phyloP scores from a whole-genome alignment of 768 basidiomycete species.

The Boletus huronensis region DNA sequence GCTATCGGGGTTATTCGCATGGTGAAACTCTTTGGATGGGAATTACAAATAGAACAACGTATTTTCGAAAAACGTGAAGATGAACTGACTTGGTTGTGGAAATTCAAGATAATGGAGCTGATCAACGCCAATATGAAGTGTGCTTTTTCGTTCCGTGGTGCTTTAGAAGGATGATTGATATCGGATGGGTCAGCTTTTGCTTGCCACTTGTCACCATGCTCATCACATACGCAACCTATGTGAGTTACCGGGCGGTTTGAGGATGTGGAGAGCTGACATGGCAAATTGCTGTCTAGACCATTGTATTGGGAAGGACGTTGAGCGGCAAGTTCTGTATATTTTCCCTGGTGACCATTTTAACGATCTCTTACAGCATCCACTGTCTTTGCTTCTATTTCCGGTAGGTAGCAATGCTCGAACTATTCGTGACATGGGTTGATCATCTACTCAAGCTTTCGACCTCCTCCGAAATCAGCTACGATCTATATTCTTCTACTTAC shows the following conservation, averaged over 20 bases:
- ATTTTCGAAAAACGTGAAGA: constrained; percentile 3
- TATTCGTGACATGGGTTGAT: neutral
- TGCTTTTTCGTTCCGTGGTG: neutral
- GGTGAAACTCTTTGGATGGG: constrained; percentile 4
- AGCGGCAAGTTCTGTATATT: neutral
- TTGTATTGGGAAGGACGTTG: neutral
- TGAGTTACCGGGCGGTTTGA: neutral
- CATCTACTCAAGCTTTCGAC: neutral
- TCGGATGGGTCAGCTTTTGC: neutral
- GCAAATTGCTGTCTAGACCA: neutral
- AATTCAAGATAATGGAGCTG: neutral
- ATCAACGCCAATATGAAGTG: neutral
- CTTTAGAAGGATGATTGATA: neutral
- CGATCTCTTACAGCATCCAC: neutral
- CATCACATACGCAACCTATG: constrained; percentile 1
- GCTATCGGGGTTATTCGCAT: neutral
- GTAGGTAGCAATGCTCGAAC: neutral
- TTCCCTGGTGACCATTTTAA: neutral
- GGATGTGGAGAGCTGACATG: neutral
- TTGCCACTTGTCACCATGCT: neutral
- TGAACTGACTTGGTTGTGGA: neutral
- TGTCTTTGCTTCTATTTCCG: constrained; percentile 2
- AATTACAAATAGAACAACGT: neutral
- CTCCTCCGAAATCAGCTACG: neutral
- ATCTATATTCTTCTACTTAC: neutral